phyloP scores from a whole-genome alignment of 805 yeast genomes.

The Lipomyces chichibuensis region DNA sequence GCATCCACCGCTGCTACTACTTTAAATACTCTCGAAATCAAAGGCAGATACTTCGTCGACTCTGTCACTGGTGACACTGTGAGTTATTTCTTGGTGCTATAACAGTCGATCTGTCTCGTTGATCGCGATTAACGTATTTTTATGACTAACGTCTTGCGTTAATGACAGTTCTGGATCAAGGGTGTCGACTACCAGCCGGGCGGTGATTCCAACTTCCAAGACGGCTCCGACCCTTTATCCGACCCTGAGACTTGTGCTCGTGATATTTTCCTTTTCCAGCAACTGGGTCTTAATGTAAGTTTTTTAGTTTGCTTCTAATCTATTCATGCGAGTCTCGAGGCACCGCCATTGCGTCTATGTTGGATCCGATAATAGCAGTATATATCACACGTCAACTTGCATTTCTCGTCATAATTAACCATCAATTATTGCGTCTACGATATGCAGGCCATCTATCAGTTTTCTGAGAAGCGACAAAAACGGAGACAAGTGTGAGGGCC shows the following conservation, averaged over 20 bases:
- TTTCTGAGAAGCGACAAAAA: too few species aligned
- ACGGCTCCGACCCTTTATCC: constrained; percentile 69
- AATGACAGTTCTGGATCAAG: constrained; percentile 63
- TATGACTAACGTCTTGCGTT: not conserved
- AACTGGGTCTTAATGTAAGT: constrained; percentile 68
- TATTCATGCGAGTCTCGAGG: not conserved
- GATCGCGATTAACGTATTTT: not conserved
- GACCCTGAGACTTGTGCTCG: constrained; percentile 74
- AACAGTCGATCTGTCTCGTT: not conserved
- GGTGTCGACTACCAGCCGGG: constrained; percentile 98
- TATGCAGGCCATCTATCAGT: too few species aligned
- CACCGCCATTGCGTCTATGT: not conserved
- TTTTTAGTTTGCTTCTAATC: not conserved
- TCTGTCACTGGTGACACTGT: constrained; percentile 74
- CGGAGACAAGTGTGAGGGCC: too few species aligned
- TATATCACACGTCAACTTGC: not conserved
- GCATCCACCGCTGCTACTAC: constrained; percentile 11
- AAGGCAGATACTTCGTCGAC: constrained; percentile 75
- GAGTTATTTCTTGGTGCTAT: constrained; percentile 38
- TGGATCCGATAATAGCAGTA: not conserved
- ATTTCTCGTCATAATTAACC: too few species aligned
- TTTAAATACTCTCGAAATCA: constrained; percentile 67
- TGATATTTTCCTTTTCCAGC: constrained; percentile 78
- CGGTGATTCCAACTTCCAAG: constrained; percentile 69
- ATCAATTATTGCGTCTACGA: too few species aligned